A percentile compares a stretch with the other conserved stretches of the same genome.
Evolutionary conservation across 2,329 filamentous ascomycete genomes (phyloP).

Genomic region (Pseudogymnoascus sp.): DNA sequence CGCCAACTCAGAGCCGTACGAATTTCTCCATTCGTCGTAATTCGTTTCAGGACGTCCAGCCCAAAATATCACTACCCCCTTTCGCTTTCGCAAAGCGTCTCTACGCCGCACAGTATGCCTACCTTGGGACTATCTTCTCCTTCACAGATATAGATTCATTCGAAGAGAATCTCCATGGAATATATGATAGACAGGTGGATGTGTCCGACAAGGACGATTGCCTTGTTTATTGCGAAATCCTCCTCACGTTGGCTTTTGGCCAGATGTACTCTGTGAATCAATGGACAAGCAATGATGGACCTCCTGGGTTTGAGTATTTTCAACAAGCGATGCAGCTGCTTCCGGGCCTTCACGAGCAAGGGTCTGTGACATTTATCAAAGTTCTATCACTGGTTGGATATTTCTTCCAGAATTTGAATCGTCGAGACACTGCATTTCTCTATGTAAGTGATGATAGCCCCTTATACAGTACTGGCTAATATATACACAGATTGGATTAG

Average conservation of each 20-base stretch:
- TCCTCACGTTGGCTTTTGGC: slow-evolving; percentile 47
- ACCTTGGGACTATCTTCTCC: slow-evolving; percentile 51
- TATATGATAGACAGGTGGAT: slow-evolving; percentile 38
- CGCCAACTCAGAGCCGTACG: slow-evolving; percentile 9
- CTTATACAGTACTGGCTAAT: not conserved
- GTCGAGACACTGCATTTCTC: slow-evolving; percentile 46
- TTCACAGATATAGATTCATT: slow-evolving; percentile 42
- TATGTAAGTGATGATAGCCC: slow-evolving; percentile 31
- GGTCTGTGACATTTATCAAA: slow-evolving; percentile 47
- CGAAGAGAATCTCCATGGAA: slow-evolving; percentile 36
- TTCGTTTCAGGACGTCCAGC: not conserved
- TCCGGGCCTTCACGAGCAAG: slow-evolving; percentile 48
- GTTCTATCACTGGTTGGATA: slow-evolving; percentile 47
- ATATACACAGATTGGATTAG: slow-evolving; percentile 37
- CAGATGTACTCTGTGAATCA: slow-evolving; percentile 52
- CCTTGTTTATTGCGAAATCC: slow-evolving; percentile 43
- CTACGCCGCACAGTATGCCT: slow-evolving; percentile 45
- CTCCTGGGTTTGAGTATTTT: slow-evolving; percentile 50
- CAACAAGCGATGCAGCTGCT: slow-evolving; percentile 43
- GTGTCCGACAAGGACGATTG: slow-evolving; percentile 39
- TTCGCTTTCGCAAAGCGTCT: slow-evolving; percentile 43
- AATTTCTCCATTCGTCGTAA: slow-evolving; percentile 8
- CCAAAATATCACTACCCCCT: slow-evolving; percentile 34
- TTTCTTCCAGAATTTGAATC: slow-evolving; percentile 50
- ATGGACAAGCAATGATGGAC: slow-evolving; percentile 44